These are phyloP conservation scores for Sanghuangporus baumii DNA, from an alignment of 1,284 basidiomycete genomes.

Conservation along the genomic window DNA sequence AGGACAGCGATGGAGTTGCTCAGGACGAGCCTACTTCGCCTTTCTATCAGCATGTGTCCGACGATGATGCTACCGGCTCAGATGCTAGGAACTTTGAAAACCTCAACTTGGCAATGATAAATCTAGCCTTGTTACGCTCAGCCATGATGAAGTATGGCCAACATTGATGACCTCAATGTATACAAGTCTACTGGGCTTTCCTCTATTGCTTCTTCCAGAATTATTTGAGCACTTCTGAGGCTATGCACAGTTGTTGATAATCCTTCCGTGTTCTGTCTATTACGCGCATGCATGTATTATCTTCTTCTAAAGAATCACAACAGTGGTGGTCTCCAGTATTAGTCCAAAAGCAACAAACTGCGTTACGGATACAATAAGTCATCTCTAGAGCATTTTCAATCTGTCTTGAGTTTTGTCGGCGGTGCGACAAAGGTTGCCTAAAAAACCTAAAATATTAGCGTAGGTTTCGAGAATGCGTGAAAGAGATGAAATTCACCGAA, in stretches of 20 bases:
- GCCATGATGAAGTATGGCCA: background rate
- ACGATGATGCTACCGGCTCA: background rate
- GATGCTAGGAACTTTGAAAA: background rate
- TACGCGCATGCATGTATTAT: background rate
- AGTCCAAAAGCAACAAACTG: background rate
- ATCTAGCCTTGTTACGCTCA: background rate
- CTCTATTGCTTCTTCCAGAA: background rate
- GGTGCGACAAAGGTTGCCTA: conserved; percentile 35
- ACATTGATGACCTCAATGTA: background rate
- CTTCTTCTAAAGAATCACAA: background rate
- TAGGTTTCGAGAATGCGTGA: background rate
- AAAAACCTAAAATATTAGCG: background rate
- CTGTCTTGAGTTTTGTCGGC: conserved; percentile 27
- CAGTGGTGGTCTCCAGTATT: background rate
- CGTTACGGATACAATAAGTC: conserved; percentile 9
- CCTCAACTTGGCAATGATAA: background rate
- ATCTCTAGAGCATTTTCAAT: conserved; percentile 10
- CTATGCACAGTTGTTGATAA: background rate
- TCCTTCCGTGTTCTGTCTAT: background rate
- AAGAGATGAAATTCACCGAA: conserved; percentile 43
- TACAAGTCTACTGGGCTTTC: background rate
- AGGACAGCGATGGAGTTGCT: background rate
- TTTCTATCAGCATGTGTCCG: background rate
- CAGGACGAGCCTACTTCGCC: background rate
- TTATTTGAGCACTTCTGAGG: too few species aligned